phyloP scores from a whole-genome alignment of 2,329 filamentous ascomycete species.

The Trichoderma sp. region DNA sequence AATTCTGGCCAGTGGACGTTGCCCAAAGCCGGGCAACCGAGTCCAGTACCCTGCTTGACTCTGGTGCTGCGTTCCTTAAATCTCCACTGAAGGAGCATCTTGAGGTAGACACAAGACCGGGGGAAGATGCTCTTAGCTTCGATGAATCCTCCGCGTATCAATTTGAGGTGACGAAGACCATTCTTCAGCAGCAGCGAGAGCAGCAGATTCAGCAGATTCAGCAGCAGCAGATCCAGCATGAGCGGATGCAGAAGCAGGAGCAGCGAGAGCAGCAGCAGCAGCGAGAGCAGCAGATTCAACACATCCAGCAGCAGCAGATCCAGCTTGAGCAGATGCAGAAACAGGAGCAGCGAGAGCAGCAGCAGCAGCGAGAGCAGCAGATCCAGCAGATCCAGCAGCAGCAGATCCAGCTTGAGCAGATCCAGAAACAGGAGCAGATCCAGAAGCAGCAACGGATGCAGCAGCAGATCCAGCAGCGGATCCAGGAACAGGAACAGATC shows the following conservation, averaged over 20 bases:
- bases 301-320: not conserved
- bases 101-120: not conserved
- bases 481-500: not conserved
- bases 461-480: not conserved
- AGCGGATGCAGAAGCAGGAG: too few relatives aligned
- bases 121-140: conserved; percentile 11
- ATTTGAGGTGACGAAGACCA: conserved; percentile 30
- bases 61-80: conserved; percentile 35
- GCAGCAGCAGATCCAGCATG: not conserved
- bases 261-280: too few relatives aligned
- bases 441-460: not conserved
- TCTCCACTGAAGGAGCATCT: conserved; percentile 21
- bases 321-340: too few relatives aligned
- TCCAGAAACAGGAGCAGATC: not conserved
- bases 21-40: conserved; percentile 7
- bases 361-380: too few relatives aligned
- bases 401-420: not conserved
- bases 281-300: too few relatives aligned
- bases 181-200: not conserved
- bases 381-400: not conserved
- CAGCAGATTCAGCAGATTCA: too few relatives aligned
- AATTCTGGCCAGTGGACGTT: not conserved
- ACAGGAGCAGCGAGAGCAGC: too few relatives aligned
- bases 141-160: conserved; percentile 33
- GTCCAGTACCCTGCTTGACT: conserved; percentile 26